These are phyloP conservation scores for Rhypophila decipiens DNA, from an alignment of 495 filamentous ascomycete genomes.

Conservation along the genomic window DNA sequence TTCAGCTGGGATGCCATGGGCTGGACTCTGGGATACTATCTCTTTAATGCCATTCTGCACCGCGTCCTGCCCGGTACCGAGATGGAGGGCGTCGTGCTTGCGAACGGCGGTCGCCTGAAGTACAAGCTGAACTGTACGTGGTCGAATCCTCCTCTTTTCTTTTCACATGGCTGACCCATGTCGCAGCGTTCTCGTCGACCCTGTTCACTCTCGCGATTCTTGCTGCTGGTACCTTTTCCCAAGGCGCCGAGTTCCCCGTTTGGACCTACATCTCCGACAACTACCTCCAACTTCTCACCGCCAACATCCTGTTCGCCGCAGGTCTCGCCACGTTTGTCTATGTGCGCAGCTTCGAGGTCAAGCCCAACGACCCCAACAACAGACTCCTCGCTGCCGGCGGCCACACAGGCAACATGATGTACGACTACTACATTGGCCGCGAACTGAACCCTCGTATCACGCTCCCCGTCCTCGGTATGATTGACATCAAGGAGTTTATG, in stretches of 20 bases:
- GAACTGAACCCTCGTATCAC: conserved; percentile 89
- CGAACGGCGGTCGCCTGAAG: conserved; percentile 65
- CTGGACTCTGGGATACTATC: conserved; percentile 72
- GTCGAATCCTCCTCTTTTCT: not conserved
- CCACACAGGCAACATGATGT: conserved; percentile 76
- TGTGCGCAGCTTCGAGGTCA: conserved; percentile 70
- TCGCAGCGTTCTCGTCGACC: conserved; percentile 67
- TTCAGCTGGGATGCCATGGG: conserved; percentile 54
- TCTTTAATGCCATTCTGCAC: conserved; percentile 68
- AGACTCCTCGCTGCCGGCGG: conserved; percentile 79
- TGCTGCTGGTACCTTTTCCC: conserved; percentile 63
- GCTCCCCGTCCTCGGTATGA: conserved; percentile 68
- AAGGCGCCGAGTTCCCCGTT: conserved; percentile 75
- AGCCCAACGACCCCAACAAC: conserved; percentile 56
- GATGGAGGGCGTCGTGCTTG: conserved; percentile 61
- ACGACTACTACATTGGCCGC: conserved; percentile 96
- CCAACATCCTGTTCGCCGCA: conserved; percentile 70
- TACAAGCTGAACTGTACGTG: conserved; percentile 83
- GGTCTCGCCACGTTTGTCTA: conserved; percentile 70
- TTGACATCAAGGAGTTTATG: conserved; percentile 88
- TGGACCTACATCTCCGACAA: conserved; percentile 95
- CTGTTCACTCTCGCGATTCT: conserved; percentile 60
- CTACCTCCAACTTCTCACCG: conserved; percentile 76
- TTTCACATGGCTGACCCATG: not conserved
- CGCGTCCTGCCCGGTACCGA: conserved; percentile 71